Evolutionary conservation across 1,284 basidiomycete genomes (phyloP).

Genomic region (Cronartium quercuum): DNA sequence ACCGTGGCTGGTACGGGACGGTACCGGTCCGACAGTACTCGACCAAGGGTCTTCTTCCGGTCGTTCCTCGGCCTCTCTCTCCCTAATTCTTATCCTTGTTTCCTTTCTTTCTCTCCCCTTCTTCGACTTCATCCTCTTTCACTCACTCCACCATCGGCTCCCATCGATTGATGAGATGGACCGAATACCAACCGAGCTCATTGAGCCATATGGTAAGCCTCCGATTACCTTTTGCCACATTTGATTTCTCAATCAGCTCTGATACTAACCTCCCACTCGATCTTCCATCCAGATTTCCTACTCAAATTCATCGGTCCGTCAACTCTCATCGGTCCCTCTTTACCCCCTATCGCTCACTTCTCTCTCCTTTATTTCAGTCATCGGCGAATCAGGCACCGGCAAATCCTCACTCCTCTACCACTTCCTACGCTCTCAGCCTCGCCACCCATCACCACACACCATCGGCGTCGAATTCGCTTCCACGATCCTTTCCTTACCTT

Average conservation of each 20-base stretch:
- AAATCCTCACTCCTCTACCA: constrained; percentile 95
- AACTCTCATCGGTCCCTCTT: neutral
- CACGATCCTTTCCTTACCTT: constrained; percentile 43
- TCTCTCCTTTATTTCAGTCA: neutral
- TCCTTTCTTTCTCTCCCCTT: no score
- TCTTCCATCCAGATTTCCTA: constrained; percentile 21
- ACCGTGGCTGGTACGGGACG: no score
- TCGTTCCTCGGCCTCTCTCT: no score
- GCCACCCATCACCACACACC: constrained; percentile 75
- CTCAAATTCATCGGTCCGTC: constrained; percentile 35
- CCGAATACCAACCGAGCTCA: constrained; percentile 8
- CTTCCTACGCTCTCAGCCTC: constrained; percentile 53
- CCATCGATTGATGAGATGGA: neutral
- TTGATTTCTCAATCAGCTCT: no score
- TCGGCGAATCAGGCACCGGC: constrained; percentile 76
- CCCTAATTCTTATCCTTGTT: no score
- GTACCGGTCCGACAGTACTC: no score
- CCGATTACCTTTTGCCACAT: no score
- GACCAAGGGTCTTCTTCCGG: no score
- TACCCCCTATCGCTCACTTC: neutral
- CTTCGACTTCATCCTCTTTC: no score
- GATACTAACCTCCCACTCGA: no score
- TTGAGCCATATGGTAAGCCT: constrained; percentile 30
- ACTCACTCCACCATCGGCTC: no score
- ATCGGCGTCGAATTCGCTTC: constrained; percentile 57